Conservation (phyloP, 2,329 filamentous ascomycete genomes). For the Colletotrichum sp. region DNA sequence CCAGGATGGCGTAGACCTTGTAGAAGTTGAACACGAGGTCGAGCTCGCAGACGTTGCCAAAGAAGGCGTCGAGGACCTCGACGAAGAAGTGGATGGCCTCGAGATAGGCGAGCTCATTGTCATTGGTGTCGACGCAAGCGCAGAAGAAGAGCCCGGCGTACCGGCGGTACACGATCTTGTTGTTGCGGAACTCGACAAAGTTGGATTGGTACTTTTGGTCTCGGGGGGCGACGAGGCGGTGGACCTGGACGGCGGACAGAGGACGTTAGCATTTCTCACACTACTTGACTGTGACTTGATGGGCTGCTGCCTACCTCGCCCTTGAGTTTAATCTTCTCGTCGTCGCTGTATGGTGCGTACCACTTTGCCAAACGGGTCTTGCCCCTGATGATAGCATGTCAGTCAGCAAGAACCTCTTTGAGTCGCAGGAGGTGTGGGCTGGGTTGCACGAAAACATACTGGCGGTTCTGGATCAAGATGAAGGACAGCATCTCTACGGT, state of each 20-base stretch:
- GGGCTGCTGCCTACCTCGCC: conserved; percentile 72
- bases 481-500: conserved; percentile 68
- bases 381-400: conserved; percentile 65
- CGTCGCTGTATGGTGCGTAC: conserved; percentile 98
- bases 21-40: conserved; percentile 86
- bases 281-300: not conserved
- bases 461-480: conserved; percentile 84
- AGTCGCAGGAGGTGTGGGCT: not conserved
- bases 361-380: conserved; percentile 98
- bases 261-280: not conserved
- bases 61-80: conserved; percentile 97
- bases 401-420: not conserved
- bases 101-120: conserved; percentile 95
- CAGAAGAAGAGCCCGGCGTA: conserved; percentile 99
- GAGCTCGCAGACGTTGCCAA: conserved; percentile 98
- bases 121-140: conserved; percentile 97
- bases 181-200: conserved; percentile 95
- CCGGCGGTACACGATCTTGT: conserved; percentile 96
- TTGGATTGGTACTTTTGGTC: conserved; percentile 99
- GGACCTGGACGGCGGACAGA: conserved; percentile 64
- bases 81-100: conserved; percentile 99
- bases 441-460: conserved; percentile 53
- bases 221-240: conserved; percentile 94
- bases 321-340: conserved; percentile 98
- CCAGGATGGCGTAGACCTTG: conserved; percentile 95